Evolutionary conservation across 371 early-diverging fungal species (phyloP), one percentile per base, ranked within the genome.

Genomic region (Apophysomyces ossiformis): DNA sequence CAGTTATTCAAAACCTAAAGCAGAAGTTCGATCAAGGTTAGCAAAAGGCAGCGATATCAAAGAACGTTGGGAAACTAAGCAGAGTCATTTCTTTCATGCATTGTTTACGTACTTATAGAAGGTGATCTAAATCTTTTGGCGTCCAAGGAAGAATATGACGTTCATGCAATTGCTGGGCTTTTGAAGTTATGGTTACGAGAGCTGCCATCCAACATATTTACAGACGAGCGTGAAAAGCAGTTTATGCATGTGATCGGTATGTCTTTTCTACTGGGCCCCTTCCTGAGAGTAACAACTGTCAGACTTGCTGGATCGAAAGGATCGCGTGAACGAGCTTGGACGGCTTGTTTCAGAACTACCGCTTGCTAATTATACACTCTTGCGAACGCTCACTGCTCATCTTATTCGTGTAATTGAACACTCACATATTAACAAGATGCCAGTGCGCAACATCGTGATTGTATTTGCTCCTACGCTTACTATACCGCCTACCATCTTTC

Each of bases 401-500:
- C 79, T 98, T 60, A 87, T 95, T 65, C 85, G 92, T n/a, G 87
- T 98, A 57, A 94, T 95, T 12, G 90, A 93, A 63, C 82, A 90
- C 58, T 78, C 89, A 4, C 90, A 90, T n/a, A 74, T 84, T 43
- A 98, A 97, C 86, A 93, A 92, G 79, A 98, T 98, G 99, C 96
- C 90, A 4, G 81, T 93, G 54, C 87, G 93, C n/a, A 97, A 97
- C 78, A 88, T 98, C 37, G 93, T 95, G 36, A 96, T 97, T 62
- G 95, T 98, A 0, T 97, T 97, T 69, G 91, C 95, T 26, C 96
- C 97, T 5, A 96, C 97, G 7, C 79, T 97, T 7, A 92, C 92
- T 7, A 93, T 98, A 63, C 96, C 96, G 1, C 93, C 95, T 13
- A 89, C 90, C 11, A 88, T 98, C 2, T 93, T 98, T 61, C 90